Conservation (phyloP, 306 rosid genomes). For the Elaeagnus macrophylla region DNA sequence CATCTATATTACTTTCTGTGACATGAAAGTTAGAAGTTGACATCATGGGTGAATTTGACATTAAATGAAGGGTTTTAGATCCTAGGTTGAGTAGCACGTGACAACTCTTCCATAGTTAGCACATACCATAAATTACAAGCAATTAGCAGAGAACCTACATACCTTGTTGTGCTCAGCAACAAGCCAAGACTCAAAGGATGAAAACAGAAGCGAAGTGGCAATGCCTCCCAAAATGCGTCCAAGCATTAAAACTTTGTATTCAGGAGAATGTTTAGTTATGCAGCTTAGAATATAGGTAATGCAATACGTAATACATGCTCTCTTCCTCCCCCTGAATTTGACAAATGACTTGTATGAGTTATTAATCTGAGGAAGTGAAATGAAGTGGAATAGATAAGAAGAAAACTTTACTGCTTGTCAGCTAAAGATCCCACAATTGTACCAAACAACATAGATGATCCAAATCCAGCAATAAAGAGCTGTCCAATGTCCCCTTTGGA, state of each 20-base stretch:
- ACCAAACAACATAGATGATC: conserved; percentile 95
- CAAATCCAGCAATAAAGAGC: conserved; percentile 96
- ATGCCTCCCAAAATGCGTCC: conserved; percentile 97
- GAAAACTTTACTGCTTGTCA: conserved; percentile 78
- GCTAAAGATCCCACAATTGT: conserved; percentile 96
- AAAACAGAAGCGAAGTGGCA: conserved; percentile 89
- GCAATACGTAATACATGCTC: conserved; percentile 94
- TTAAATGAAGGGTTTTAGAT: not conserved
- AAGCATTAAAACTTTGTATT: conserved; percentile 79
- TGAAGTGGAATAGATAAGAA: not conserved
- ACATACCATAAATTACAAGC: not conserved
- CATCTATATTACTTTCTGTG: not conserved
- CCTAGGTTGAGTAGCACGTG: not conserved
- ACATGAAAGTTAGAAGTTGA: not conserved
- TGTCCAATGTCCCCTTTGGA: conserved; percentile 91
- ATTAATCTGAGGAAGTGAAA: not conserved
- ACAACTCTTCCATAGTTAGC: not conserved
- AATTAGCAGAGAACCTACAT: not conserved
- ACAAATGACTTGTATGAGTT: not conserved
- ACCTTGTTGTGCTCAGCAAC: conserved; percentile 96
- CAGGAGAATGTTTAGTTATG: conserved; percentile 92
- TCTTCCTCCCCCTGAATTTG: conserved; percentile 82
- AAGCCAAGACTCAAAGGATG: conserved; percentile 97
- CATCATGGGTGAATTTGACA: not conserved
- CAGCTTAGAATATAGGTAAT: conserved; percentile 88